phyloP scores from a whole-genome alignment of 345 rosid genomes.

The Brassica incana region DNA sequence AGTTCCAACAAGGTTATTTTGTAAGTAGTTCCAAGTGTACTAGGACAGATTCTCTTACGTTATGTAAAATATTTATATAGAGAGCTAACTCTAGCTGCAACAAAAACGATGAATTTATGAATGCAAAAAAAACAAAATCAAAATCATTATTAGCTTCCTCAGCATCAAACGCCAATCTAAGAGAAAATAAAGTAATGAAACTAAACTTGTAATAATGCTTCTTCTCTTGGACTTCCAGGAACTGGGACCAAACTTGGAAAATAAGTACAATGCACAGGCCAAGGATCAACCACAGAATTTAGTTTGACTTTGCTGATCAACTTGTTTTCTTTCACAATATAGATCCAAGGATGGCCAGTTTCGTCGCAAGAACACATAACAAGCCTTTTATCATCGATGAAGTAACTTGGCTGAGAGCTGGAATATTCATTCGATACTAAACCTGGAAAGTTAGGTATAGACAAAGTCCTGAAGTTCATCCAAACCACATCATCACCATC shows the following conservation, averaged over 20 bases:
- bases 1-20: neutral
- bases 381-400: neutral
- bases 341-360: neutral
- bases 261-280: neutral
- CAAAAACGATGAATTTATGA: neutral
- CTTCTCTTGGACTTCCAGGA: neutral
- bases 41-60: neutral
- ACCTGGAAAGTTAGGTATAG: neutral
- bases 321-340: neutral
- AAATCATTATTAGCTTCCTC: neutral
- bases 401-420: neutral
- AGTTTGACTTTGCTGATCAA: neutral
- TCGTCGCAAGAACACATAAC: neutral
- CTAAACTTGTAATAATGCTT: neutral
- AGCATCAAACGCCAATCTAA: neutral
- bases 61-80: neutral
- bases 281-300: neutral
- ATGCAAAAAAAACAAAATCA: neutral
- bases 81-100: neutral
- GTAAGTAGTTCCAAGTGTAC: neutral
- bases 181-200: neutral
- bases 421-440: neutral
- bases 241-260: neutral
- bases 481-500: neutral
- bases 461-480: neutral